Evolutionary conservation across 371 early-diverging fungal genomes (phyloP), one percentile per base, ranked within the genome.

Genomic region (Rhizopus microsporus): DNA sequence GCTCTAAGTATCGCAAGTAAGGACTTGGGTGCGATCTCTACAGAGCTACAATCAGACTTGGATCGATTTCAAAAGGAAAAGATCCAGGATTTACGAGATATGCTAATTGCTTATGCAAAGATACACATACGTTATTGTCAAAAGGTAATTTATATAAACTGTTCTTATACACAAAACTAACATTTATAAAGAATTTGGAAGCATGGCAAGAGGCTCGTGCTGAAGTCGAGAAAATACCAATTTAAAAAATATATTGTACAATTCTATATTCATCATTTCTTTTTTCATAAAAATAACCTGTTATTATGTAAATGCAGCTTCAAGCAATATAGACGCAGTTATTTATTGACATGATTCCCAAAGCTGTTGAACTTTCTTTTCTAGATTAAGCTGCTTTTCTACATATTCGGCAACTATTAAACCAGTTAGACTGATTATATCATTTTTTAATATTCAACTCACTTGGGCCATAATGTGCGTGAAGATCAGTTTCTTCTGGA

Each of bases 41-140:
- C 79, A 1, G 87, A 89, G 32, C 80, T 94, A n/a, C 94, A 95
- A 68, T 67, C 78, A 7, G 94, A 97, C 59, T 60, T 97, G 62
- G 94, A 95, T 64, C 80, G 95, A 44, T 97, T 93, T 76, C 97
- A 97, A 72, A 72, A 83, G 49, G 90, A 92, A 65, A 97, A 97
- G 74, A 78, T 93, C 48, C 77, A 77, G 44, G 96, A 97, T 67
- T 65, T 97, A 56, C 83, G 89, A 56, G 84, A 89, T 43, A 83
- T 92, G 72, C 60, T 97, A 54, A 69, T 92, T 38, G 86, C 83
- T 12, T 90, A 88, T 74, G 93, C 95, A 12, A 85, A 88, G 53
- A 85, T 88, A 44, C 93, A 93, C 51, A 76, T 89, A 40, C 88
- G 89, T 48, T 94, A 90, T 80, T 90, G 92, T 49, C 85, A 86